phyloP scores from a whole-genome alignment of 2,329 filamentous ascomycete species.

The Fusarium sp. region DNA sequence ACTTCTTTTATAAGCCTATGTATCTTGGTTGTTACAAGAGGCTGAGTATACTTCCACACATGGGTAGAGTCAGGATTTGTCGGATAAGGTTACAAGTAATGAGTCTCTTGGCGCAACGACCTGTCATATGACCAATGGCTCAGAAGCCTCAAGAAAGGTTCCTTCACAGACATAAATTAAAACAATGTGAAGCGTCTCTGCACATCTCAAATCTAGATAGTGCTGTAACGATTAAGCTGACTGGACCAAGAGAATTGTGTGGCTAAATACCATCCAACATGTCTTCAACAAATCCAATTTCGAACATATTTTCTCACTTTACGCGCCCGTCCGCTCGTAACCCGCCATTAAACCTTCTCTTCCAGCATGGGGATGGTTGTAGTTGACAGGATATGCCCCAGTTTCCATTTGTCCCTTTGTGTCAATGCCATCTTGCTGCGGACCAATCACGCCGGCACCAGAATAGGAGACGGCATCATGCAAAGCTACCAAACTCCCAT shows the following conservation, averaged over 20 bases:
- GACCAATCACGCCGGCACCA: not conserved
- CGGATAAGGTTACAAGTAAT: not conserved
- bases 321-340: not conserved
- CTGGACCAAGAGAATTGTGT: not conserved
- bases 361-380: not conserved
- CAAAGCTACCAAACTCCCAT: not conserved
- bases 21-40: not conserved
- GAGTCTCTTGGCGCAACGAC: not conserved
- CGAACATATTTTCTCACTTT: accelerated
- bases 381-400: not conserved
- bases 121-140: not conserved
- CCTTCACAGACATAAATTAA: not conserved
- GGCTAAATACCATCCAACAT: too few species aligned
- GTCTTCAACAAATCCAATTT: not conserved
- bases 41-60: not conserved
- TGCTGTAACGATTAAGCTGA: not conserved
- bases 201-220: accelerated
- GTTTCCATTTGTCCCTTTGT: not conserved
- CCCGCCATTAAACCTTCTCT: not conserved
- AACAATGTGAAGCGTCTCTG: accelerated
- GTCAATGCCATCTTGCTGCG: not conserved
- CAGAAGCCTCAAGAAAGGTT: accelerated
- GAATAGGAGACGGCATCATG: not conserved
- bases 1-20: too few species aligned
- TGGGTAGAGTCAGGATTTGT: not conserved